phyloP scores from a whole-genome alignment of 2,329 filamentous ascomycete genomes.

The Ascocoryne sarcoides region DNA sequence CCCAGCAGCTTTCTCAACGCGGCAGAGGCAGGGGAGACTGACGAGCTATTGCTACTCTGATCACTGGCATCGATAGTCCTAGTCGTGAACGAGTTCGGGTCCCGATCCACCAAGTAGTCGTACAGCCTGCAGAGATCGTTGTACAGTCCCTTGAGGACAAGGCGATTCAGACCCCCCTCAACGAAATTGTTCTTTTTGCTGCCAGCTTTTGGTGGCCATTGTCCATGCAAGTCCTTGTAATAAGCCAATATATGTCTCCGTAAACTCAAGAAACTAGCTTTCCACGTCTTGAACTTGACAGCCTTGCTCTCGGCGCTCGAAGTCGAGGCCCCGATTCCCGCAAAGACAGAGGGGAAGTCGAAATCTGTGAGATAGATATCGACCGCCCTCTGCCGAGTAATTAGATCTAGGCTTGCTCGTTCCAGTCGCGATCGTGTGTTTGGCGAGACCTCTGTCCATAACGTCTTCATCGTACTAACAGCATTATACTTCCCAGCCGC shows the following conservation, averaged over 20 bases:
- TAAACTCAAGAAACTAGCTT: constrained; percentile 63
- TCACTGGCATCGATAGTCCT: constrained; percentile 51
- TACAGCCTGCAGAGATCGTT: constrained; percentile 80
- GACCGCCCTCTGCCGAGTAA: constrained; percentile 61
- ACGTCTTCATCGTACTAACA: constrained; percentile 56
- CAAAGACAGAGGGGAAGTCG: constrained; percentile 83
- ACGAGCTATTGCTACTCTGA: constrained; percentile 32
- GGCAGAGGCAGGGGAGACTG: constrained; percentile 50
- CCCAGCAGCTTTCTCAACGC: constrained; percentile 72
- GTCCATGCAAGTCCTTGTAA: constrained; percentile 59
- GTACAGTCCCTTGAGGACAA: constrained; percentile 76
- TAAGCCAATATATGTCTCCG: constrained; percentile 52
- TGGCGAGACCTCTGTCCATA: constrained; percentile 61
- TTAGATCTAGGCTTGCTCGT: constrained; percentile 70
- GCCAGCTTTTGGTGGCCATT: constrained; percentile 83
- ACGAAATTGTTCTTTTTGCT: constrained; percentile 88
- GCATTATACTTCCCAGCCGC: constrained; percentile 79
- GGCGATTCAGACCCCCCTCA: constrained; percentile 76
- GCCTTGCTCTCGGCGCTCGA: constrained; percentile 66
- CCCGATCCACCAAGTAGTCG: constrained; percentile 77
- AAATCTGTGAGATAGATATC: constrained; percentile 74
- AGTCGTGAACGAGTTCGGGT: constrained; percentile 55
- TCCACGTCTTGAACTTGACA: constrained; percentile 81
- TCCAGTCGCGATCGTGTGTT: constrained; percentile 74
- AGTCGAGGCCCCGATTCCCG: constrained; percentile 78